Base-by-base conservation (phyloP, 2,329 filamentous ascomycete genomes). In the Aspergillus tamarii region DNA sequence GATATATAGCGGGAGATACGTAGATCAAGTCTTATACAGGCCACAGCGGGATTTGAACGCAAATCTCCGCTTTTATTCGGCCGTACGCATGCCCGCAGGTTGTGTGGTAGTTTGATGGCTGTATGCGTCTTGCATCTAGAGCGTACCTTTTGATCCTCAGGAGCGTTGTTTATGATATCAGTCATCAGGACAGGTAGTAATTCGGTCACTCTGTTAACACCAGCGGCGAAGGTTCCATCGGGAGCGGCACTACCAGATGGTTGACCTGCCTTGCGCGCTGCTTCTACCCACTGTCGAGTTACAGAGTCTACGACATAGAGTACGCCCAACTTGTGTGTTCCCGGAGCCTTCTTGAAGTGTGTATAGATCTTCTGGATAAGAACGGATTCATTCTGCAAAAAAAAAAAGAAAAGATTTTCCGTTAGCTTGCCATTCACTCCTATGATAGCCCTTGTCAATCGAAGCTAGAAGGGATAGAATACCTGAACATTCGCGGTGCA, bases 231-330 rank as follows among this genome's bases (percentile, higher is more conserved):
- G 61, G 94, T 97, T 77, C 95, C 95, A 82, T 96, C 92, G 70
- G 90, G 88, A 70, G 94, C 93, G 80, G 88, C 86, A 79, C 87
- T 89, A 82, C 91, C 91, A 80, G 93, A 88, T 76, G 90, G 82
- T 78, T 98, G 94, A 74, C 91, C 92, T 71, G 91, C 87, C 75
- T 89, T 87, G 82, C 94, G 95, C 75, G 95, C 94, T 82, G 93
- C 91, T 80, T 98, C 94, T 84, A 97, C 89, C 94, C 95, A 99
- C 84, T 96, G 94, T 82, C 95, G 93, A 80, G 94, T 94, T 87
- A 99, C 94, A 85, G 94, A 97, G 87, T 99, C 95, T 94, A 99
- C 92, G 83, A 98, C 94, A 89, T 99, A 99, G 83, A 99, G 90
- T 77, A 97, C 94, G 82, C 95, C 95, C 80, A 99, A 87, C 83